A percentile compares a stretch with the other conserved stretches of the same genome.
Evolutionary conservation across 345 rosid species (phyloP).

Genomic region (Iberis pinnata): DNA sequence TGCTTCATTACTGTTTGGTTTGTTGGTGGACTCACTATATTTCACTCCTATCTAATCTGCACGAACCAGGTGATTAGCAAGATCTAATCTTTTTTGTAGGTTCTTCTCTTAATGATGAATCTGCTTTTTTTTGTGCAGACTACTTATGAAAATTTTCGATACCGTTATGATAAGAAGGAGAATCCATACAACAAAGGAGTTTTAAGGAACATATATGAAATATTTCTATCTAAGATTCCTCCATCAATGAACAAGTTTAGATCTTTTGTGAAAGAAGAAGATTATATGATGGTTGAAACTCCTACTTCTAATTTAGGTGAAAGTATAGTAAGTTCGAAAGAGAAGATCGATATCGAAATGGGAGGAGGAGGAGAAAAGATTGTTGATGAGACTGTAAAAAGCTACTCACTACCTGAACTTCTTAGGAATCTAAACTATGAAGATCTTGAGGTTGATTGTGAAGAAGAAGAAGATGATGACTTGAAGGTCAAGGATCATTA

Average conservation of each 20-base stretch:
- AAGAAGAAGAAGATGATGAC: conserved; percentile 29
- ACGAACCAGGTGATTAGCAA: conserved; percentile 67
- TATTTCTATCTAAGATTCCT: conserved; percentile 60
- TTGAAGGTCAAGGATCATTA: conserved; percentile 28
- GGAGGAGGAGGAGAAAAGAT: conserved; percentile 47
- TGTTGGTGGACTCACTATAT: conserved; percentile 85
- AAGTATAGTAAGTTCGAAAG: conserved; percentile 42
- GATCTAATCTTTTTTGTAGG: neutral
- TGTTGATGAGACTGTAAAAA: conserved; percentile 36
- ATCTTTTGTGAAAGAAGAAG: conserved; percentile 62
- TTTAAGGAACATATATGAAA: conserved; percentile 44
- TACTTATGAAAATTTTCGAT: conserved; percentile 86
- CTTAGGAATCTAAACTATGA: conserved; percentile 32
- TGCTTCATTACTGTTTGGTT: conserved; percentile 88
- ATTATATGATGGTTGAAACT: conserved; percentile 31
- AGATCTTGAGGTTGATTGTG: conserved; percentile 34
- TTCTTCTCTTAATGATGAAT: neutral
- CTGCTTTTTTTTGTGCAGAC: conserved; percentile 48
- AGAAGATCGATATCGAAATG: conserved; percentile 59
- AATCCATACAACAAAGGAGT: conserved; percentile 68
- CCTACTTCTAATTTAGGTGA: conserved; percentile 44
- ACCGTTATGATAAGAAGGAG: conserved; percentile 80
- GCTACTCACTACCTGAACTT: conserved; percentile 54
- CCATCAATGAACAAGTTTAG: conserved; percentile 74
- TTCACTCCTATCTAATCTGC: conserved; percentile 82